Conservation (phyloP, 768 basidiomycete genomes). For the Trametes sanguinea region DNA sequence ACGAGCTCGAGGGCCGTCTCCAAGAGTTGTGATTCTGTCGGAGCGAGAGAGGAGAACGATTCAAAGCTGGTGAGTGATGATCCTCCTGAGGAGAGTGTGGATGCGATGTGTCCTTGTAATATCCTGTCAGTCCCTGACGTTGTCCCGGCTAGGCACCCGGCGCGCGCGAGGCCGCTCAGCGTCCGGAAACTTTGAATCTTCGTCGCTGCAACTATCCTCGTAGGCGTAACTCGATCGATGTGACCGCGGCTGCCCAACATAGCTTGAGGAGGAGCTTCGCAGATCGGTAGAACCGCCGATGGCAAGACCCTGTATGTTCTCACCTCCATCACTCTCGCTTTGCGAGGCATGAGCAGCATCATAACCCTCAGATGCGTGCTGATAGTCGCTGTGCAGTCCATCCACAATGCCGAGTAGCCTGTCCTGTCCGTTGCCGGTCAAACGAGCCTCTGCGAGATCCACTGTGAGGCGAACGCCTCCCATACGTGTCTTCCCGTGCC, state of each 20-base stretch:
- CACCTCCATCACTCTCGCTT: conserved; percentile 22
- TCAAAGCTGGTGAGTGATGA: background rate
- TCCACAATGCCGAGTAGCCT: conserved; percentile 42
- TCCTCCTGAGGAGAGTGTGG: background rate
- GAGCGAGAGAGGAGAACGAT: conserved; percentile 1
- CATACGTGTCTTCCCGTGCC: background rate
- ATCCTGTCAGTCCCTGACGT: background rate
- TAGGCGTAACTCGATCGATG: background rate
- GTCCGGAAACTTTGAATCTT: conserved; percentile 20
- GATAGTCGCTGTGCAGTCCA: conserved; percentile 31
- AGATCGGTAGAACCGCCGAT: conserved; percentile 36
- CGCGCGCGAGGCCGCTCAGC: background rate
- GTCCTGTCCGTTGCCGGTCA: conserved; percentile 34
- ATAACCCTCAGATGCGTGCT: background rate
- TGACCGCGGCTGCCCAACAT: background rate
- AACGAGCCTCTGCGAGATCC: background rate
- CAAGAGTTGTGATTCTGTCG: conserved; percentile 6
- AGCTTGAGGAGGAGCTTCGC: background rate
- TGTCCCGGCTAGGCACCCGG: background rate
- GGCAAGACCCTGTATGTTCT: conserved; percentile 34
- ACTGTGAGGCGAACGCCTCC: background rate
- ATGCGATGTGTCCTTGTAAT: background rate
- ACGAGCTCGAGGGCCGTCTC: background rate
- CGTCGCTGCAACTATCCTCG: conserved; percentile 1
- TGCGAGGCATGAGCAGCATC: background rate